These are phyloP conservation scores for Scorias spongiosa DNA, from an alignment of 2,329 filamentous ascomycete species.

Conservation along the genomic window DNA sequence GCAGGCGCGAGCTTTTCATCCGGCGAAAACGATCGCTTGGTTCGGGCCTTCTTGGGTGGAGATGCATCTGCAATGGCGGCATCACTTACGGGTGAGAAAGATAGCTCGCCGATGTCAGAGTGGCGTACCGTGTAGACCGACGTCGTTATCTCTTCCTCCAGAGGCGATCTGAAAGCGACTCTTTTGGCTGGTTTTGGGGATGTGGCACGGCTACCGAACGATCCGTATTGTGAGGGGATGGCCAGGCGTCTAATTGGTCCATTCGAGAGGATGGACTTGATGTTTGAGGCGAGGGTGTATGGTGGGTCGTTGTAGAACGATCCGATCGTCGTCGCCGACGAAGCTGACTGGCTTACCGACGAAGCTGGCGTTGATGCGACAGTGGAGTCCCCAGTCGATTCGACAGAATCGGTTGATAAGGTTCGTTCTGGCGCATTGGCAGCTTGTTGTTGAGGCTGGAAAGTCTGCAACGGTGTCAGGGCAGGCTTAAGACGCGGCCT, in stretches of 20 bases:
- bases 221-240: neutral
- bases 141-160: constrained; percentile 45
- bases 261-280: constrained; percentile 31
- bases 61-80: constrained; percentile 10
- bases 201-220: neutral
- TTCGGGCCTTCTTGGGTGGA: constrained; percentile 1
- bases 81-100: constrained; percentile 18
- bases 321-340: constrained; percentile 17
- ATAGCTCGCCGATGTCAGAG: constrained; percentile 34
- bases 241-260: constrained; percentile 24
- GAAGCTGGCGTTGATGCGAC: constrained; percentile 23
- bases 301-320: constrained; percentile 24
- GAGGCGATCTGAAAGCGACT: constrained; percentile 39
- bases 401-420: constrained; percentile 2
- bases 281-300: constrained; percentile 31
- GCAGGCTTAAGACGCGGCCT: constrained; percentile 3
- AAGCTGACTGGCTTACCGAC: constrained; percentile 19
- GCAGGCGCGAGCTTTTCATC: neutral
- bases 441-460: constrained; percentile 1
- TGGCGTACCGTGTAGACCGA: constrained; percentile 40
- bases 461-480: neutral
- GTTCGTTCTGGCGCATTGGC: constrained; percentile 1
- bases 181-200: constrained; percentile 33
- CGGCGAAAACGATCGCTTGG: constrained; percentile 16
- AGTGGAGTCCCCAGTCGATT: constrained; percentile 2